Evolutionary conservation across 306 rosid species (phyloP).

Genomic region (Luffa acutangula): DNA sequence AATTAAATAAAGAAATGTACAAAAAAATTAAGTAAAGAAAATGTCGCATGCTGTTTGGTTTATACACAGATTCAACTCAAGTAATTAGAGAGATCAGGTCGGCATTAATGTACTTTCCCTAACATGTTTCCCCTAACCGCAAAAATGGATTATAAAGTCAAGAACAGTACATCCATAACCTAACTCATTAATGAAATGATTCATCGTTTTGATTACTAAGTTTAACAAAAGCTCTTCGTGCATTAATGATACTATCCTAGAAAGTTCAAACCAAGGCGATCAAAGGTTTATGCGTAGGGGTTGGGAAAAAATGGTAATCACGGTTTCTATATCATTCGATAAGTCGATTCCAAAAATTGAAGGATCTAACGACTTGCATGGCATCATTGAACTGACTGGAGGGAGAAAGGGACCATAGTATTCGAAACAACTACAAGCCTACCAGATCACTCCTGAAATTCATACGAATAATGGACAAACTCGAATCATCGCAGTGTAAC

Average conservation of each 20-base stretch:
- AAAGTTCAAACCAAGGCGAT: neutral
- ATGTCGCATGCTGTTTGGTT: neutral
- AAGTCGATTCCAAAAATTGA: neutral
- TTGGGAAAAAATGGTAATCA: neutral
- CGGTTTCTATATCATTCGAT: neutral
- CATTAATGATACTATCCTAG: neutral
- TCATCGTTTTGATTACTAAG: neutral
- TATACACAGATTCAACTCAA: neutral
- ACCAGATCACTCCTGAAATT: neutral
- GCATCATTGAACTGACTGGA: neutral
- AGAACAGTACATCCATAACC: neutral
- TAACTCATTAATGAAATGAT: neutral
- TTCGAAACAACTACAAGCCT: neutral
- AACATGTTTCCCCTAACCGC: neutral
- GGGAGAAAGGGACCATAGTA: neutral
- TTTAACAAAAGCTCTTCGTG: neutral
- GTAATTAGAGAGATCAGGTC: neutral
- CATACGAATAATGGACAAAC: neutral
- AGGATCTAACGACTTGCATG: neutral
- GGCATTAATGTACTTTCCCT: neutral
- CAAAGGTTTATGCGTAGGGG: neutral
- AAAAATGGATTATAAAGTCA: neutral
- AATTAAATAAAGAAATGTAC: neutral
- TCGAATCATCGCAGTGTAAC: neutral
- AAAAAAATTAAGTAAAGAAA: neutral